Evolutionary conservation across 2,329 filamentous ascomycete genomes (phyloP), one percentile per base, ranked within the genome.

Genomic region (Neofusicoccum sp.): DNA sequence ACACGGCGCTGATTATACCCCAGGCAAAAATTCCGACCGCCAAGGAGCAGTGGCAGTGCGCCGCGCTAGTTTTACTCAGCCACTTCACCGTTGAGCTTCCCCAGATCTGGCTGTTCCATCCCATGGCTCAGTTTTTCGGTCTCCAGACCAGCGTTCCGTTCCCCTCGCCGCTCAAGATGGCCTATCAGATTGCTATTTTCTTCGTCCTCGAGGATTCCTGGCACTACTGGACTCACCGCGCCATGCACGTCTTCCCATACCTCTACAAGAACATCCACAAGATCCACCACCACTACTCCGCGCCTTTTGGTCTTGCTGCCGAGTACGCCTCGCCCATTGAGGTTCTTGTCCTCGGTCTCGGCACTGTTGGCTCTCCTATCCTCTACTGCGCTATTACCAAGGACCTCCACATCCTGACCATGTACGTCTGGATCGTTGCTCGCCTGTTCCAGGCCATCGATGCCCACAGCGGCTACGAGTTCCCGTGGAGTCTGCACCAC

Each of bases 61-160:
- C 95, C 63, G 87, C 86, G 75, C 87, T 97, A 67, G 95, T 99
- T 65, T 89, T 99, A 66, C 81, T 98, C 70, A 93, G 88, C 75
- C 95, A 99, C 78, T 96, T 98, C 79, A 98, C 95, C 67, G 95
- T 97, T 76, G 95, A 99, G 79, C 86, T 99, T 38, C 95, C 95
- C 64, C 95, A 98, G 78, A 98, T 98, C 76, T 98, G 93, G 93
- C 85, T 98, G 70, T 99, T 99, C 85, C 95, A 99, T 81, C 95
- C 95, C 31, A 86, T 97, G 82, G 93, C 93, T 62, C 91, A 93
- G 73, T 96, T 86, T 78, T 93, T 91, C 74, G 95, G 95, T 70
- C 89, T 99, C 78, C 83, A 88, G 62, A 96, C 90, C 66, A 86
- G 86, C 64, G 90, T 96, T 51, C 95, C 93, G 8, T 99, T 99